A percentile compares a stretch with the other conserved stretches of the same genome.
Conservation (phyloP, 2,329 filamentous ascomycete genomes). For the Penicillium sp. region DNA sequence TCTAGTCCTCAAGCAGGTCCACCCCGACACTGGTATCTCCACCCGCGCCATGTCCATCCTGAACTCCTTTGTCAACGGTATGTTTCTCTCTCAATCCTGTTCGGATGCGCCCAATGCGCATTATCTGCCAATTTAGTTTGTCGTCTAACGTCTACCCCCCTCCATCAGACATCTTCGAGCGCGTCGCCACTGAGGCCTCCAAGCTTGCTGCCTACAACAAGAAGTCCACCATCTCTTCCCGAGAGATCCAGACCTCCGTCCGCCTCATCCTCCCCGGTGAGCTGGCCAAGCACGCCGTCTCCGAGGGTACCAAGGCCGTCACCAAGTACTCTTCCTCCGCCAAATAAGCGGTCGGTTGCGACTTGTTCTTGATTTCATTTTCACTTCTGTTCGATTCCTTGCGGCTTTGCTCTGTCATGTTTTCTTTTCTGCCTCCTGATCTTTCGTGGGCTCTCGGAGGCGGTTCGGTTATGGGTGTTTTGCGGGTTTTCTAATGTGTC, state of each 20-base stretch:
- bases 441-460: slow-evolving; percentile 39
- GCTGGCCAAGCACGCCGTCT: slow-evolving; percentile 98
- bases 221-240: slow-evolving; percentile 99
- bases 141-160: neutral
- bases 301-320: slow-evolving; percentile 98
- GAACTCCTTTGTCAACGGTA: slow-evolving; percentile 99
- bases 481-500: slow-evolving; percentile 43
- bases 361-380: slow-evolving; percentile 41
- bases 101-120: neutral
- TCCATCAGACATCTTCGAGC: slow-evolving; percentile 90
- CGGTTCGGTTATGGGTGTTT: slow-evolving; percentile 42
- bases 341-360: slow-evolving; percentile 63
- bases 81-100: slow-evolving; percentile 31
- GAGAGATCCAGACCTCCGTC: slow-evolving; percentile 99
- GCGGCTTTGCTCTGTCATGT: slow-evolving; percentile 37
- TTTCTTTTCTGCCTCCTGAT: slow-evolving; percentile 35
- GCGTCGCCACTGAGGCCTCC: slow-evolving; percentile 94
- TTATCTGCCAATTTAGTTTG: too few relatives aligned
- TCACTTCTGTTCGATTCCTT: slow-evolving; percentile 34
- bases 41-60: slow-evolving; percentile 99
- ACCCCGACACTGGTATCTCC: slow-evolving; percentile 99
- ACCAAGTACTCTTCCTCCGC: slow-evolving; percentile 99
- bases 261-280: slow-evolving; percentile 97
- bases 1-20: slow-evolving; percentile 97
- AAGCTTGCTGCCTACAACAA: slow-evolving; percentile 99